Conservation (phyloP, 169 alveolate species). For the Plasmodium yoelii region DNA sequence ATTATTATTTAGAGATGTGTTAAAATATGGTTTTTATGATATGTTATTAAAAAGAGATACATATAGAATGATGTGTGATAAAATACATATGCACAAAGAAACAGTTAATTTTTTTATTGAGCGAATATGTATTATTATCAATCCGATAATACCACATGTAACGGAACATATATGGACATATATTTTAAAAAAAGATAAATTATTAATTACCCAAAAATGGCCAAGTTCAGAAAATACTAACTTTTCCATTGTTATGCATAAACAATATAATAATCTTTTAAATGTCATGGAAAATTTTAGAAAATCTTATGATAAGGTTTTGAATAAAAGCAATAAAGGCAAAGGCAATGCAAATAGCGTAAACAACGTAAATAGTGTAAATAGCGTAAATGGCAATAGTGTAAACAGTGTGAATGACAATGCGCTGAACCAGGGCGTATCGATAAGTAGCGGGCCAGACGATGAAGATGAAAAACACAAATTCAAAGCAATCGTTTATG, state of each 20-base stretch:
- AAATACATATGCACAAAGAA: conserved; percentile 75
- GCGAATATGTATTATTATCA: conserved; percentile 85
- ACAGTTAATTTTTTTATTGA: conserved; percentile 78
- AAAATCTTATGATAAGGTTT: conserved; percentile 62
- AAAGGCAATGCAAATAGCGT: too few species aligned
- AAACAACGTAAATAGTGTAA: too few species aligned
- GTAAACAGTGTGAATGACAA: too few species aligned
- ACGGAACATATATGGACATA: conserved; percentile 93
- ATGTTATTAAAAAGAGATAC: conserved; percentile 73
- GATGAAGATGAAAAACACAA: conserved; percentile 61
- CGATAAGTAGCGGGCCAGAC: neutral
- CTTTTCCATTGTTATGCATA: conserved; percentile 83
- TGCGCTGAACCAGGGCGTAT: too few species aligned
- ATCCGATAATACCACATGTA: conserved; percentile 93
- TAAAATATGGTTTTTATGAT: conserved; percentile 90
- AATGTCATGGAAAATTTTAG: conserved; percentile 73
- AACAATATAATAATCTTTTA: conserved; percentile 58
- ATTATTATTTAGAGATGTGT: conserved; percentile 90
- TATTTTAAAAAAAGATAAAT: conserved; percentile 83
- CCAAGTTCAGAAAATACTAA: conserved; percentile 81
- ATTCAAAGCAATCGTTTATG: conserved; percentile 43
- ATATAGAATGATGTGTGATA: conserved; percentile 52
- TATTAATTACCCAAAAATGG: conserved; percentile 87
- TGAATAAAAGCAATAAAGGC: too few species aligned
- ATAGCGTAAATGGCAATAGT: too few species aligned